phyloP scores from a whole-genome alignment of 2,329 filamentous ascomycete genomes.

The Ramularia endophylla region DNA sequence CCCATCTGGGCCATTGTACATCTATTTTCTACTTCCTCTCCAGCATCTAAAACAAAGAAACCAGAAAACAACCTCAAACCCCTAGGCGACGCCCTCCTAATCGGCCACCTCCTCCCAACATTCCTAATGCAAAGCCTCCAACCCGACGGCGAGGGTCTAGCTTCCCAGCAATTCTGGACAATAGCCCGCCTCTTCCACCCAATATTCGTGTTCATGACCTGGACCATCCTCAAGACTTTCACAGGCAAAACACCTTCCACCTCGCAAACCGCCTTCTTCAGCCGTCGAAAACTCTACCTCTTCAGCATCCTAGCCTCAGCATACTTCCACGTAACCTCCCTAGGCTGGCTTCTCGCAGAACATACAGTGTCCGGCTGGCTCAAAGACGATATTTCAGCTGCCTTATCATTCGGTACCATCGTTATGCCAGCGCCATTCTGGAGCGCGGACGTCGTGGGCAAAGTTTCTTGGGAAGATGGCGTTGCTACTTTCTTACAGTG shows the following conservation, averaged over 20 bases:
- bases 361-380: constrained; percentile 14
- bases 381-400: constrained; percentile 9
- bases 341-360: constrained; percentile 11
- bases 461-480: constrained; percentile 12
- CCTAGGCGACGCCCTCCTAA: constrained; percentile 16
- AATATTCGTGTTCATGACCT: constrained; percentile 12
- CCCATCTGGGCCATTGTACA: constrained; percentile 19
- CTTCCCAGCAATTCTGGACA: constrained; percentile 19
- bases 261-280: not conserved
- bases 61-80: constrained; percentile 5
- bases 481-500: constrained; percentile 21
- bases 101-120: constrained; percentile 18
- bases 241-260: not conserved
- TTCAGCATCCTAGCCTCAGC: constrained; percentile 19
- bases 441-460: constrained; percentile 4
- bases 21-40: constrained; percentile 10
- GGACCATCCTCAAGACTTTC: constrained; percentile 5
- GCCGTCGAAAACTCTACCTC: constrained; percentile 13
- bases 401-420: constrained; percentile 8
- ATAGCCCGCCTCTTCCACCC: constrained; percentile 20
- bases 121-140: constrained; percentile 16
- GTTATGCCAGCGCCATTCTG: constrained; percentile 17
- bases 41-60: constrained; percentile 4
- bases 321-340: constrained; percentile 17
- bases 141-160: constrained; percentile 13